These are phyloP conservation scores for Beta lomatogona DNA, from an alignment of 179 eudicot species.

Conservation along the genomic window DNA sequence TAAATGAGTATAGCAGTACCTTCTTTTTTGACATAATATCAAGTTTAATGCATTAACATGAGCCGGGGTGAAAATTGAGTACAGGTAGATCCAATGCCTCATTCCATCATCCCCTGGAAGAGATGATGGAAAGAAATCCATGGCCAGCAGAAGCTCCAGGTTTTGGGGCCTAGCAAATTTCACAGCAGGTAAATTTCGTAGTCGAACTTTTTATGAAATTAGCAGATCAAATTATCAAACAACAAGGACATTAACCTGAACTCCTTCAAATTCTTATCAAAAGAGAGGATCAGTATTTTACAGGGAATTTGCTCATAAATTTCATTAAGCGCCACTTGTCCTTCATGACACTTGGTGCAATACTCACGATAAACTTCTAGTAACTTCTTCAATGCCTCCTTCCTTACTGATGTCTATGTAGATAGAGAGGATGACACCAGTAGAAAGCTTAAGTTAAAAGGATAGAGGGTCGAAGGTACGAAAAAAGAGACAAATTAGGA, in stretches of 20 bases:
- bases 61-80: slow-evolving; percentile 67
- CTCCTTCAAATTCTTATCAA: slow-evolving; percentile 74
- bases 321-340: slow-evolving; percentile 43
- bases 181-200: slow-evolving; percentile 23
- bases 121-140: slow-evolving; percentile 70
- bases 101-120: slow-evolving; percentile 74
- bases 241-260: slow-evolving; percentile 53
- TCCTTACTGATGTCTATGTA: slow-evolving; percentile 74
- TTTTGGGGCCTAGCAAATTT: slow-evolving; percentile 61
- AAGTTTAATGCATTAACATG: slow-evolving; percentile 70
- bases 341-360: slow-evolving; percentile 69
- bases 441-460: slow-evolving; percentile 5
- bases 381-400: slow-evolving; percentile 71
- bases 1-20: slow-evolving; percentile 45
- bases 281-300: slow-evolving; percentile 73
- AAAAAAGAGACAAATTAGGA: background rate
- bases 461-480: slow-evolving; percentile 2
- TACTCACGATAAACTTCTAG: slow-evolving; percentile 79
- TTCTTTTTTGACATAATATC: slow-evolving; percentile 71
- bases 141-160: slow-evolving; percentile 76
- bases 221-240: background rate
- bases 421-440: slow-evolving; percentile 13
- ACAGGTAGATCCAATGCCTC: slow-evolving; percentile 74
- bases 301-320: slow-evolving; percentile 84
- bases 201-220: background rate